A percentile compares a stretch with the other conserved stretches of the same genome.
Evolutionary conservation across 2,329 filamentous ascomycete genomes (phyloP).

Genomic region (Fusarium sp.): DNA sequence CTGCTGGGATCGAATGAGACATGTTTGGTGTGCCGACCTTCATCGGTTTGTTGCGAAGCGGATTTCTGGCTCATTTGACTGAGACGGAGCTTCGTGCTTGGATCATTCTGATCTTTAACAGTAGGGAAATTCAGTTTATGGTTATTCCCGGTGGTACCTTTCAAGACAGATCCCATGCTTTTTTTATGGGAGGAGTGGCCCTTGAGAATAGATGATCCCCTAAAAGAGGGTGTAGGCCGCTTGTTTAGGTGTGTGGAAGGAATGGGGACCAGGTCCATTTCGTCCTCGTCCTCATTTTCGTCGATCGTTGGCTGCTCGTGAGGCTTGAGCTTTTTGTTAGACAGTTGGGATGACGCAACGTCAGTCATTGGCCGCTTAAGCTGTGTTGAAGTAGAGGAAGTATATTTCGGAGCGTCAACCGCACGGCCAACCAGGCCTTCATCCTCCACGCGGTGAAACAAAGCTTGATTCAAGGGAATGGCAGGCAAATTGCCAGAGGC

Average conservation of each 20-base stretch:
- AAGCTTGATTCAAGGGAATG: slow-evolving; percentile 53
- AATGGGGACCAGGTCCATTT: slow-evolving; percentile 25
- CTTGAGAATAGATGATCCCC: slow-evolving; percentile 7
- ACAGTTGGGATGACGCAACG: neutral
- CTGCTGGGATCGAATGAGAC: slow-evolving; percentile 39
- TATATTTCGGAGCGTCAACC: slow-evolving; percentile 15
- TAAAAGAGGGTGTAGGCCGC: slow-evolving; percentile 2
- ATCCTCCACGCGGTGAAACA: slow-evolving; percentile 57
- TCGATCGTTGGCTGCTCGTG: neutral
- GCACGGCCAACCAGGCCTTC: slow-evolving; percentile 50
- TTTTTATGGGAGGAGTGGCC: slow-evolving; percentile 4
- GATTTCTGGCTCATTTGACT: slow-evolving; percentile 68
- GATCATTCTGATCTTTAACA: slow-evolving; percentile 80
- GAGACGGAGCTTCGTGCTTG: slow-evolving; percentile 70
- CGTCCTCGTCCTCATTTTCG: neutral
- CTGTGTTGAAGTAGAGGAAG: slow-evolving; percentile 7
- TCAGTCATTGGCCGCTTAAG: slow-evolving; percentile 25
- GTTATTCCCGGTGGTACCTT: slow-evolving; percentile 48
- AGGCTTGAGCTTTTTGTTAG: slow-evolving; percentile 19
- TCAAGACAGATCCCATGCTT: neutral
- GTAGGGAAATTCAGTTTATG: slow-evolving; percentile 73
- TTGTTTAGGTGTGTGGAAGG: slow-evolving; percentile 11
- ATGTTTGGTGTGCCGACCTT: slow-evolving; percentile 41
- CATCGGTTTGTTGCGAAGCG: slow-evolving; percentile 62
- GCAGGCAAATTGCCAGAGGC: slow-evolving; percentile 51